Percentiles rank a stretch among this genome's conserved stretches.
Evolutionary conservation across 2,329 filamentous ascomycete genomes (phyloP).

Genomic region (Colletotrichum sp.): DNA sequence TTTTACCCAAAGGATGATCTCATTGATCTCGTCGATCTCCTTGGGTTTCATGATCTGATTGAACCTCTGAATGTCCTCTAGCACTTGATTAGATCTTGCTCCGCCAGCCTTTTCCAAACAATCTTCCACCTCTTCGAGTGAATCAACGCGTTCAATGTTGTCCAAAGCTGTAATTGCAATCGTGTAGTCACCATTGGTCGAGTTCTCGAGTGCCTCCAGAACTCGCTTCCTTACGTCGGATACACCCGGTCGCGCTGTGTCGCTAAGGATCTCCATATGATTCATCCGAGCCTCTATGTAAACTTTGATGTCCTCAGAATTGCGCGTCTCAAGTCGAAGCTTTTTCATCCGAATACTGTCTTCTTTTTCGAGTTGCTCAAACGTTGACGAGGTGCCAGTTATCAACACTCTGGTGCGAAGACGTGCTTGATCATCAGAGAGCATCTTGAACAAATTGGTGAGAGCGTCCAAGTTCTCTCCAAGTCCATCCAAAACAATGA

Average conservation of each 20-base stretch:
- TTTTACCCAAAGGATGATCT: slow-evolving; percentile 40
- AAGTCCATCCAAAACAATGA: slow-evolving; percentile 35
- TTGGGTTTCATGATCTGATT: slow-evolving; percentile 34
- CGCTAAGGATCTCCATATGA: not conserved
- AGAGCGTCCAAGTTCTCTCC: slow-evolving; percentile 24
- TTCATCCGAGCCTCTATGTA: not conserved
- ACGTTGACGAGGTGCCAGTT: not conserved
- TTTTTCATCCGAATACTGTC: not conserved
- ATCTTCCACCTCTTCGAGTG: slow-evolving; percentile 36
- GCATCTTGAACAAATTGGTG: slow-evolving; percentile 27
- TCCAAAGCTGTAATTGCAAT: slow-evolving; percentile 25
- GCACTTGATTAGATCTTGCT: slow-evolving; percentile 34
- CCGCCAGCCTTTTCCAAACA: slow-evolving; percentile 33
- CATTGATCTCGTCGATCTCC: slow-evolving; percentile 41
- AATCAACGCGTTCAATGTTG: slow-evolving; percentile 35
- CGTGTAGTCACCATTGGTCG: slow-evolving; percentile 22
- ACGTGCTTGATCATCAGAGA: slow-evolving; percentile 16
- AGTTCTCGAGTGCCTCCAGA: not conserved
- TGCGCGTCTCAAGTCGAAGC: not conserved
- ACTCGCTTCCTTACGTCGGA: not conserved
- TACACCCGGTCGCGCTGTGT: not conserved
- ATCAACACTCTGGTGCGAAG: not conserved
- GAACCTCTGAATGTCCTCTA: slow-evolving; percentile 34
- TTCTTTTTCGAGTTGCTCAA: not conserved
- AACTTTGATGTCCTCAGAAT: not conserved